A percentile compares a stretch with the other conserved stretches of the same genome.
These are phyloP conservation scores for Brettanomyces naardenensis DNA, from an alignment of 805 yeast genomes.

Conservation along the genomic window DNA sequence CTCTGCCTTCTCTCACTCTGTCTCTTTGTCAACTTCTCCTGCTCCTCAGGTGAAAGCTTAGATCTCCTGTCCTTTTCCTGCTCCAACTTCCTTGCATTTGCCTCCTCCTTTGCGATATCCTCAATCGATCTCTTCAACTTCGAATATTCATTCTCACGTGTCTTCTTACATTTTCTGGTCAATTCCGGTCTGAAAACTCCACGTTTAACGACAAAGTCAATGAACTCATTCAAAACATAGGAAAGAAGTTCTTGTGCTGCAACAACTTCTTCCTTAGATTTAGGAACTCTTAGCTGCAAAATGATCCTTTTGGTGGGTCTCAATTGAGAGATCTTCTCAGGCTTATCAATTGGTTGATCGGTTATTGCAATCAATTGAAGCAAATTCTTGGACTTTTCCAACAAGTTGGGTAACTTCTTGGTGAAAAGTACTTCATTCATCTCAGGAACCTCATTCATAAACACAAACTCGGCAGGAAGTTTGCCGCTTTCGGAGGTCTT, in stretches of 20 bases:
- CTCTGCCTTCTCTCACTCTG: constrained; percentile 76
- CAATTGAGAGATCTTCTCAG: constrained; percentile 50
- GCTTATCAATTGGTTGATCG: constrained; percentile 74
- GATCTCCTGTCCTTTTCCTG: constrained; percentile 60
- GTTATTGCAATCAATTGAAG: constrained; percentile 71
- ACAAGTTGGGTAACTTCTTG: constrained; percentile 38
- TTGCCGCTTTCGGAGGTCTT: constrained; percentile 65
- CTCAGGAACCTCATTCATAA: constrained; percentile 85
- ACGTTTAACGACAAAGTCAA: constrained; percentile 26
- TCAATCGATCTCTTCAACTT: constrained; percentile 68
- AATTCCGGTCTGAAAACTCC: constrained; percentile 66
- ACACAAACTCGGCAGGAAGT: constrained; percentile 70
- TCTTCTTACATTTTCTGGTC: constrained; percentile 63
- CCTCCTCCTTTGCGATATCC: constrained; percentile 55
- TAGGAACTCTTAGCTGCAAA: constrained; percentile 46
- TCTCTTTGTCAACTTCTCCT: constrained; percentile 69
- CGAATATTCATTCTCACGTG: constrained; percentile 66
- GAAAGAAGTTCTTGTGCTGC: constrained; percentile 55
- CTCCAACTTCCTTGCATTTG: constrained; percentile 64
- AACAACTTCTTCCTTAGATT: constrained; percentile 39
- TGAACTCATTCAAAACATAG: constrained; percentile 35
- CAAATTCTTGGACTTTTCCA: constrained; percentile 30
- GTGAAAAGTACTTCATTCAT: constrained; percentile 59
- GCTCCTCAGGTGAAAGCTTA: constrained; percentile 66
- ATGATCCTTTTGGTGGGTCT: constrained; percentile 45